phyloP scores from a whole-genome alignment of 169 alveolate genomes.

The Theileria orientalis region DNA sequence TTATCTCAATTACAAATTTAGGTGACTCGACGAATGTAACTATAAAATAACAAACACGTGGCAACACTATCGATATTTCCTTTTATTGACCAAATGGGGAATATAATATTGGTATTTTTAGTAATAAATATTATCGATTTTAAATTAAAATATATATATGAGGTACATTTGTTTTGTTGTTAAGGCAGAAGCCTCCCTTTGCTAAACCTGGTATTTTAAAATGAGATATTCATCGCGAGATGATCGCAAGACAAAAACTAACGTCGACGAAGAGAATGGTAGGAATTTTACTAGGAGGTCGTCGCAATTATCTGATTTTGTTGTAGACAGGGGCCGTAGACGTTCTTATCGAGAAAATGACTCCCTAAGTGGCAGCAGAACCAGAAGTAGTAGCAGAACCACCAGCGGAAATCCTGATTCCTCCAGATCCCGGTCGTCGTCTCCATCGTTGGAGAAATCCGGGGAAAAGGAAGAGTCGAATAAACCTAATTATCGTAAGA shows the following conservation, averaged over 20 bases:
- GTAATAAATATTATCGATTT: too few relatives aligned
- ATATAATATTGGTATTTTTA: too few relatives aligned
- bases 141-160: too few relatives aligned
- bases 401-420: conserved; percentile 32
- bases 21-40: too few relatives aligned
- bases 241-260: neutral
- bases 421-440: conserved; percentile 4
- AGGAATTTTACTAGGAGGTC: neutral
- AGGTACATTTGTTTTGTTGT: neutral
- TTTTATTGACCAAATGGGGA: neutral
- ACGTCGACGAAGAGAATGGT: neutral
- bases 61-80: too few relatives aligned
- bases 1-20: neutral
- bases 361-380: conserved; percentile 15
- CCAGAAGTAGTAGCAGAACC: conserved; percentile 36
- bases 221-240: neutral
- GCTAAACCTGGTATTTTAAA: neutral
- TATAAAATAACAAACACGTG: too few relatives aligned
- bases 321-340: neutral
- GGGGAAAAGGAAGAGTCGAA: neutral
- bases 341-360: conserved; percentile 8
- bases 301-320: neutral
- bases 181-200: neutral
- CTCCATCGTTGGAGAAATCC: neutral
- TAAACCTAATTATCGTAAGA: neutral